Percentiles rank a stretch among this genome's conserved stretches.
Evolutionary conservation across 106 monocot genomes (phyloP).

Genomic region (Allium sativum): DNA sequence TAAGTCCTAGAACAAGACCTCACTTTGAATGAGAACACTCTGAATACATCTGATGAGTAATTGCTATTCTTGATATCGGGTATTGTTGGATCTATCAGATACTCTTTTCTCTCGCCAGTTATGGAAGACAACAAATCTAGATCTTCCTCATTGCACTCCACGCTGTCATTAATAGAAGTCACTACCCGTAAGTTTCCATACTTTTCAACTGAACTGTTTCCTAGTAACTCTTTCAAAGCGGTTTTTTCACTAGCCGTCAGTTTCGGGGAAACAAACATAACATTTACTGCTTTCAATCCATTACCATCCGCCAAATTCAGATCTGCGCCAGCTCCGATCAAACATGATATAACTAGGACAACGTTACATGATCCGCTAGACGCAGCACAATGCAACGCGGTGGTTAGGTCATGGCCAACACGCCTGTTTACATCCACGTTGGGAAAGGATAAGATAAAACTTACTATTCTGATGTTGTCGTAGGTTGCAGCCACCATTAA

Average conservation of each 20-base stretch:
- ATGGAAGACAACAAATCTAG: slow-evolving; percentile 10
- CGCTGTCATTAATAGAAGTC: slow-evolving; percentile 1
- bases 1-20: slow-evolving; percentile 63
- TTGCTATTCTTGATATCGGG: slow-evolving; percentile 69
- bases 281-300: slow-evolving; percentile 17
- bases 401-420: slow-evolving; percentile 32
- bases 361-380: slow-evolving; percentile 36
- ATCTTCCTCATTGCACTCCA: background rate
- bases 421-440: slow-evolving; percentile 25
- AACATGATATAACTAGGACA: slow-evolving; percentile 26
- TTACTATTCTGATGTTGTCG: slow-evolving; percentile 38
- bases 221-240: slow-evolving; percentile 21
- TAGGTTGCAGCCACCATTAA: slow-evolving; percentile 74
- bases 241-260: background rate
- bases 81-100: slow-evolving; percentile 38
- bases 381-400: slow-evolving; percentile 68
- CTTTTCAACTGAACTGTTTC: background rate
- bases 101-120: slow-evolving; percentile 37
- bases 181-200: too few species aligned
- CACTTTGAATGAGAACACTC: slow-evolving; percentile 69
- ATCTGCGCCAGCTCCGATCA: slow-evolving; percentile 38
- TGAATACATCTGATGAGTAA: slow-evolving; percentile 53
- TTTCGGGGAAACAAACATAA: slow-evolving; percentile 15
- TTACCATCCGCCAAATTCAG: slow-evolving; percentile 13
- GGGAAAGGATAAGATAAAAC: slow-evolving; percentile 21